A percentile compares a stretch with the other conserved stretches of the same genome.
Conservation (phyloP, 441 rosid genomes). For the Jatropha podagrica region DNA sequence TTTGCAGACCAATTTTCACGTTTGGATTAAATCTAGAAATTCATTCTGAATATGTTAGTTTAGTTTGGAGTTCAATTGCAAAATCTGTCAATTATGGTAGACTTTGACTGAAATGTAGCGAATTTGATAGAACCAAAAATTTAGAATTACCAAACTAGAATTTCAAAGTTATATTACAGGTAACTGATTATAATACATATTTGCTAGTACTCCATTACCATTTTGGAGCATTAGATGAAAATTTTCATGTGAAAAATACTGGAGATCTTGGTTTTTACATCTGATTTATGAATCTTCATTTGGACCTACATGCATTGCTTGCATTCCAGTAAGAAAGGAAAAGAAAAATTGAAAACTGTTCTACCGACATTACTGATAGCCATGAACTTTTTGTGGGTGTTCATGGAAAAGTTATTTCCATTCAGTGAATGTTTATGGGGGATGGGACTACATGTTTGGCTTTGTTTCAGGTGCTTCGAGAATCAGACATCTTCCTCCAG, state of each 20-base stretch:
- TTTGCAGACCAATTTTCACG: no score
- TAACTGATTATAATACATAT: neutral
- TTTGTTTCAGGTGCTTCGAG: conserved; percentile 57
- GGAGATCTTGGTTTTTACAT: neutral
- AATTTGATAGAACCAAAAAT: no score
- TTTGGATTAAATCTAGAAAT: no score
- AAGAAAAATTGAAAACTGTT: neutral
- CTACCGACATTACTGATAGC: neutral
- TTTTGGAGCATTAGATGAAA: neutral
- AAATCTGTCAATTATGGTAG: no score
- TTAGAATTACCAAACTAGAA: no score
- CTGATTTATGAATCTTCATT: neutral
- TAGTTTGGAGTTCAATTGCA: no score
- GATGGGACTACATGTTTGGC: conserved; percentile 9
- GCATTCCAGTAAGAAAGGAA: neutral
- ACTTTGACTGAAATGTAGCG: no score
- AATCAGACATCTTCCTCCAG: conserved; percentile 67
- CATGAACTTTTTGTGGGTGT: neutral
- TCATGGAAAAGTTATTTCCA: neutral
- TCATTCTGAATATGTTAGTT: no score
- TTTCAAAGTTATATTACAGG: neutral
- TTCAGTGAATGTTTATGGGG: neutral
- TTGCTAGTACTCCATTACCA: neutral
- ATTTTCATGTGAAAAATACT: neutral
- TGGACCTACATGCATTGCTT: neutral